Conservation (phyloP, 805 yeast species). For the Nakazawaea ambrosiae region DNA sequence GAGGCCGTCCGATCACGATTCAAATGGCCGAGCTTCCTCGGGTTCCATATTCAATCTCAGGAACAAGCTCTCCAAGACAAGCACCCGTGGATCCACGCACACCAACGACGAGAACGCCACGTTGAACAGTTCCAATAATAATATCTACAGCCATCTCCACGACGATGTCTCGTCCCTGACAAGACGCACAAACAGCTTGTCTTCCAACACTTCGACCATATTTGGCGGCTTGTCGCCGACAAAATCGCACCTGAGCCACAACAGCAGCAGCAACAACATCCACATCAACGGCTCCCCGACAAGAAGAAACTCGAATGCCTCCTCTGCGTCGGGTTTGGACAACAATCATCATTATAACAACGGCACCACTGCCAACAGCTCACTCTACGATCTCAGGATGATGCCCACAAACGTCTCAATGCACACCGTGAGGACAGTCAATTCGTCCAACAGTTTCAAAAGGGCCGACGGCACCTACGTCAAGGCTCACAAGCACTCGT, state of each 20-base stretch:
- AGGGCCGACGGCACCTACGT: conserved; percentile 14
- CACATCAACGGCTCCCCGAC: too few species aligned
- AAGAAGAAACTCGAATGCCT: conserved; percentile 1
- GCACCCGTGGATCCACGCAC: conserved; percentile 6
- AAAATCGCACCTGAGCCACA: conserved; percentile 2
- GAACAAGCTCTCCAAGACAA: conserved; percentile 8
- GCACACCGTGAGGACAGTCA: conserved; percentile 16
- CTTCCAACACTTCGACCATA: conserved; percentile 6
- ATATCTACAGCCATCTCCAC: too few species aligned
- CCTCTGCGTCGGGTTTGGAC: conserved; percentile 2
- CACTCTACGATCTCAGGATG: conserved; percentile 8
- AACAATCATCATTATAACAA: conserved; percentile 8
- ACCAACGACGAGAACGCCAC: conserved; percentile 1
- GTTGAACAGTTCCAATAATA: too few species aligned
- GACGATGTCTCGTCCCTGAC: too few species aligned
- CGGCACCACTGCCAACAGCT: conserved; percentile 4
- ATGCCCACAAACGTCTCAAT: conserved; percentile 14
- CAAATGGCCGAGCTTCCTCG: conserved; percentile 2
- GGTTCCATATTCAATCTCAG: conserved; percentile 10
- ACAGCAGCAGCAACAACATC: not conserved
- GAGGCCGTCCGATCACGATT: conserved; percentile 3
- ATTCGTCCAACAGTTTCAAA: conserved; percentile 9
- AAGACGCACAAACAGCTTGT: conserved; percentile 6
- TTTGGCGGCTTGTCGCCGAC: conserved; percentile 5
- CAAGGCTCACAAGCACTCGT: conserved; percentile 28